phyloP scores from a whole-genome alignment of 2,329 filamentous ascomycete species.

The Pseudopyrenochaeta lycopersici region DNA sequence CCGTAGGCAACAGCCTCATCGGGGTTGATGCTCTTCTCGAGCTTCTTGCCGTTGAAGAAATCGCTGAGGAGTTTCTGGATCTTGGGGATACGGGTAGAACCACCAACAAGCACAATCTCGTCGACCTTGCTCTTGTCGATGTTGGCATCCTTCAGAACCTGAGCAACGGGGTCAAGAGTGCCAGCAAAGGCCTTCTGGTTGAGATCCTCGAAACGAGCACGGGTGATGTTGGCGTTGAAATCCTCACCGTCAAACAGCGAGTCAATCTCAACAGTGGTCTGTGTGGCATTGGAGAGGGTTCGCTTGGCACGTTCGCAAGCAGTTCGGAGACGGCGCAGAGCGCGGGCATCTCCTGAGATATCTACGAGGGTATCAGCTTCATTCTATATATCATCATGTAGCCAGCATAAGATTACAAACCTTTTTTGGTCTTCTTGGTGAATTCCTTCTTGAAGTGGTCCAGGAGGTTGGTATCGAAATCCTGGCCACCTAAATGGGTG shows the following conservation, averaged over 20 bases:
- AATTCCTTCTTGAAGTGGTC: constrained; percentile 98
- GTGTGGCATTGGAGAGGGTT: constrained; percentile 95
- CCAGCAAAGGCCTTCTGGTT: constrained; percentile 95
- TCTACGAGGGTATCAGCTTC: constrained; percentile 52
- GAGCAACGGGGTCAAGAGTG: constrained; percentile 93
- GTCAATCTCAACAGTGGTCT: constrained; percentile 98
- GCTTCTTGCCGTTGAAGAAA: constrained; percentile 99
- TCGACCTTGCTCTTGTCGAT: constrained; percentile 92
- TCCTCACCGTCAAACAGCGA: constrained; percentile 98
- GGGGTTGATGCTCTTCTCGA: constrained; percentile 99
- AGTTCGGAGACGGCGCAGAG: constrained; percentile 93
- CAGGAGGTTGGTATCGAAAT: constrained; percentile 95
- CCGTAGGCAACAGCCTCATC: constrained; percentile 99
- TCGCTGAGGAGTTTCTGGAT: constrained; percentile 99
- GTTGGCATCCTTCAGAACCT: constrained; percentile 91
- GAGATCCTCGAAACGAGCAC: constrained; percentile 98
- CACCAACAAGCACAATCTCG: constrained; percentile 98
- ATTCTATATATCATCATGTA: neutral
- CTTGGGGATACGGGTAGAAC: constrained; percentile 96
- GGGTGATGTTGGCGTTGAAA: constrained; percentile 96
- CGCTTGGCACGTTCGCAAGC: constrained; percentile 99
- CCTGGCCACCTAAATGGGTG: constrained; percentile 92
- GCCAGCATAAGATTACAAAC: neutral
- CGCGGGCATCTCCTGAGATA: constrained; percentile 83
- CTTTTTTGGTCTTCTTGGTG: constrained; percentile 70